Evolutionary conservation across 1,284 basidiomycete genomes (phyloP).

Genomic region (Melampsora americana): DNA sequence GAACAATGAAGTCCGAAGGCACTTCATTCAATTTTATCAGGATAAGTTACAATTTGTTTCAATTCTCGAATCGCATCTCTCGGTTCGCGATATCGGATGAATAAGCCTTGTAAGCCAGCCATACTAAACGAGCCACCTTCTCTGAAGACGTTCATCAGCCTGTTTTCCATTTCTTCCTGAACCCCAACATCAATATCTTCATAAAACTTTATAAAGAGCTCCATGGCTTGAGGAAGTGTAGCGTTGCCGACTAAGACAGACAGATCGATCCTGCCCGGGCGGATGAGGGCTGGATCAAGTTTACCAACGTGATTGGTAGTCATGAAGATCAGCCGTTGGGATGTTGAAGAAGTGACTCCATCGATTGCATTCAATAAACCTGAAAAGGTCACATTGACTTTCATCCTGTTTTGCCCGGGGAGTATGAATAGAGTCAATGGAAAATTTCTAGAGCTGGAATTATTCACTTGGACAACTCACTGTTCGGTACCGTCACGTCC

Average conservation of each 20-base stretch:
- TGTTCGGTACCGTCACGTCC: constrained; percentile 72
- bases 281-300: constrained; percentile 85
- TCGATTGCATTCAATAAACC: constrained; percentile 96
- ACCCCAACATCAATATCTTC: constrained; percentile 49
- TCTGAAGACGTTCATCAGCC: constrained; percentile 60
- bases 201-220: constrained; percentile 84
- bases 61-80: constrained; percentile 26
- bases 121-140: constrained; percentile 72
- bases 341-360: constrained; percentile 90
- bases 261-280: constrained; percentile 89
- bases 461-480: constrained; percentile 64
- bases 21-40: neutral
- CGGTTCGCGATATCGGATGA: constrained; percentile 66
- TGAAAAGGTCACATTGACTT: constrained; percentile 82
- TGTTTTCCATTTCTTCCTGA: constrained; percentile 60
- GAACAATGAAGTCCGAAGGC: too few species aligned
- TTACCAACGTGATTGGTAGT: constrained; percentile 90
- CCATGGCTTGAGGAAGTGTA: constrained; percentile 71
- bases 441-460: neutral
- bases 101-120: constrained; percentile 87
- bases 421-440: neutral
- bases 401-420: constrained; percentile 57
- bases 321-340: constrained; percentile 94
- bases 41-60: constrained; percentile 42
- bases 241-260: constrained; percentile 83